Evolutionary conservation across 140 eudicot genomes (phyloP).

Genomic region (Ambrosia hybrid): DNA sequence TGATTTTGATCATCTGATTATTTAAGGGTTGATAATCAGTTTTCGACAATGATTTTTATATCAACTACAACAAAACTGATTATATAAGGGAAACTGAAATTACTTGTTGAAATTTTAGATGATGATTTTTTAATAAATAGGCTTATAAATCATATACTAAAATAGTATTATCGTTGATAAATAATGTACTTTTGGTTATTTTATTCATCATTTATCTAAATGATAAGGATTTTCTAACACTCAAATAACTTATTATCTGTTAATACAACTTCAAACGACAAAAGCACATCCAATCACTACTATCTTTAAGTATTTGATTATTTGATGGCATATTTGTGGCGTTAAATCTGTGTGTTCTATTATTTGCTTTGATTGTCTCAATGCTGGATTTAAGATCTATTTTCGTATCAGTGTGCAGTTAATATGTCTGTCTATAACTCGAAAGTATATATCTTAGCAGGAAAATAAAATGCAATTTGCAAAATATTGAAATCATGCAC

Average conservation of each 20-base stretch:
- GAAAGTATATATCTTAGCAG: not conserved
- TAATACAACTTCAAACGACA: conserved; percentile 4
- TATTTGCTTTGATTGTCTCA: conserved; percentile 2
- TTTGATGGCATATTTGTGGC: not conserved
- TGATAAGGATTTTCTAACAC: not conserved
- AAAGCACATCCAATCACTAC: not conserved
- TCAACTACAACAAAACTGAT: not conserved
- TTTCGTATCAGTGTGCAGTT: conserved; percentile 5
- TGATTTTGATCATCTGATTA: conserved; percentile 11
- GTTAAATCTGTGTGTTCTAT: not conserved
- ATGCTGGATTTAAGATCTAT: not conserved
- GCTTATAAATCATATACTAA: conserved; percentile 1
- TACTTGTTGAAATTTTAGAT: conserved; percentile 9
- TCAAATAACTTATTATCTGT: not conserved
- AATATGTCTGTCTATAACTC: conserved; percentile 1
- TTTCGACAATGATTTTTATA: not conserved
- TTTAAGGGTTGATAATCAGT: not conserved
- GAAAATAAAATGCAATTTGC: conserved; percentile 6
- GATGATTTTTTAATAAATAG: not conserved
- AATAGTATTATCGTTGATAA: not conserved
- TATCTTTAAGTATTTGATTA: not conserved
- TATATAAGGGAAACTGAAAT: not conserved
- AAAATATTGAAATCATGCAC: not conserved
- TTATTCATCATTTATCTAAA: not conserved
- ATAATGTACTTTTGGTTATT: conserved; percentile 1